These are phyloP conservation scores for Plasmodium cynomolgi DNA, from an alignment of 169 alveolate species.

Conservation along the genomic window DNA sequence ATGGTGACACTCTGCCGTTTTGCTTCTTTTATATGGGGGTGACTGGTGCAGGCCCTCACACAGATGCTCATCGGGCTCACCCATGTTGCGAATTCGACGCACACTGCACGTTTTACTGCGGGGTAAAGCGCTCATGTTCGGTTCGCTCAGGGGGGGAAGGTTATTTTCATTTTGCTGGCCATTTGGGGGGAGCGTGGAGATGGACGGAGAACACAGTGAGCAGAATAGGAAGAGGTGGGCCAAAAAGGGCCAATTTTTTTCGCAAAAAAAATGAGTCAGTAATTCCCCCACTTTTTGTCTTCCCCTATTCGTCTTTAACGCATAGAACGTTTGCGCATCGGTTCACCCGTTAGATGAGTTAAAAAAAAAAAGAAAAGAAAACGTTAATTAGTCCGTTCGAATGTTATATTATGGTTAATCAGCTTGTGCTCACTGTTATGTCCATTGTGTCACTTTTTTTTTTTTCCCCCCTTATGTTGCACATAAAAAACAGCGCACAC, in stretches of 20 bases:
- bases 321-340: not conserved
- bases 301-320: not conserved
- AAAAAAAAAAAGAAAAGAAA: not conserved
- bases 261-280: not conserved
- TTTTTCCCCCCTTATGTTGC: not conserved
- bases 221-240: not conserved
- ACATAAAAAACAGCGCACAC: not conserved
- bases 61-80: not conserved
- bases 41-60: not conserved
- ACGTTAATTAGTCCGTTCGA: not conserved
- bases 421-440: not conserved
- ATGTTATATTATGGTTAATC: not conserved
- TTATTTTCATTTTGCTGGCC: not conserved
- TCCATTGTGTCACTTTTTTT: not conserved
- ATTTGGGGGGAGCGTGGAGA: not conserved
- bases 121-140: not conserved
- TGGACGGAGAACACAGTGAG: not conserved
- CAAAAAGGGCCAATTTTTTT: not conserved
- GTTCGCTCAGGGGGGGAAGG: not conserved
- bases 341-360: not conserved
- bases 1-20: not conserved
- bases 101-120: not conserved
- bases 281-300: not conserved
- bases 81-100: not conserved
- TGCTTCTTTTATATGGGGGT: not conserved